Conservation (phyloP, 306 rosid genomes). For the Coriaria nepalensis region DNA sequence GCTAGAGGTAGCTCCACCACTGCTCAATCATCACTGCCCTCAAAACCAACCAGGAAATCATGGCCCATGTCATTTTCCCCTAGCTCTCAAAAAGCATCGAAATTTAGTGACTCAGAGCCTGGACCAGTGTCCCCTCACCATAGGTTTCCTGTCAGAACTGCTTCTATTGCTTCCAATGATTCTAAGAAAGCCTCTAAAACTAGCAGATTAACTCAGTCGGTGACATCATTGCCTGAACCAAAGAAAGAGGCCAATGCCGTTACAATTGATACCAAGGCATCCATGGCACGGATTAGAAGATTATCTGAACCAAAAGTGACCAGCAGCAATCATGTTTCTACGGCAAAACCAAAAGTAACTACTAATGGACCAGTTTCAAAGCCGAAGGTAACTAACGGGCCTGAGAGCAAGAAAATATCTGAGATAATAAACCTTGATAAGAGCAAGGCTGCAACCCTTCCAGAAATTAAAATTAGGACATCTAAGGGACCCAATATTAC, state of each 20-base stretch:
- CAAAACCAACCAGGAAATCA: slow-evolving; percentile 51
- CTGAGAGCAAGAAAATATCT: slow-evolving; percentile 68
- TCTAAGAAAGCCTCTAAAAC: slow-evolving; percentile 52
- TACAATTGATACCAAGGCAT: slow-evolving; percentile 50
- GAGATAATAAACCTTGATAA: slow-evolving; percentile 67
- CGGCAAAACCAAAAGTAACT: slow-evolving; percentile 15
- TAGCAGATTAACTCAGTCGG: slow-evolving; percentile 58
- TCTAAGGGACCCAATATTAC: slow-evolving; percentile 39
- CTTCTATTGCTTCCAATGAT: slow-evolving; percentile 47
- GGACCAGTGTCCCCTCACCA: slow-evolving; percentile 77
- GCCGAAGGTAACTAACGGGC: slow-evolving; percentile 37
- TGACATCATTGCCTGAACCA: slow-evolving; percentile 57
- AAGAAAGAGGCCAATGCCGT: slow-evolving; percentile 50
- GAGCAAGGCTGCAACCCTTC: slow-evolving; percentile 78
- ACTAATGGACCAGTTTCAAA: slow-evolving; percentile 19
- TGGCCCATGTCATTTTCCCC: slow-evolving; percentile 49
- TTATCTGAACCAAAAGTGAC: slow-evolving; percentile 82
- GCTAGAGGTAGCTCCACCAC: slow-evolving; percentile 52
- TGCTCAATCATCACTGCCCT: slow-evolving; percentile 30
- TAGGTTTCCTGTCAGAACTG: slow-evolving; percentile 37
- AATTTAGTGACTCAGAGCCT: slow-evolving; percentile 84
- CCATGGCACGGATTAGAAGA: slow-evolving; percentile 74
- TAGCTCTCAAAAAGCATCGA: slow-evolving; percentile 57
- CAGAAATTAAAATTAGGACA: slow-evolving; percentile 84
- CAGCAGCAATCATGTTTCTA: slow-evolving; percentile 32